Evolutionary conservation across 1,284 basidiomycete genomes (phyloP).

Genomic region (Waitea zeae): DNA sequence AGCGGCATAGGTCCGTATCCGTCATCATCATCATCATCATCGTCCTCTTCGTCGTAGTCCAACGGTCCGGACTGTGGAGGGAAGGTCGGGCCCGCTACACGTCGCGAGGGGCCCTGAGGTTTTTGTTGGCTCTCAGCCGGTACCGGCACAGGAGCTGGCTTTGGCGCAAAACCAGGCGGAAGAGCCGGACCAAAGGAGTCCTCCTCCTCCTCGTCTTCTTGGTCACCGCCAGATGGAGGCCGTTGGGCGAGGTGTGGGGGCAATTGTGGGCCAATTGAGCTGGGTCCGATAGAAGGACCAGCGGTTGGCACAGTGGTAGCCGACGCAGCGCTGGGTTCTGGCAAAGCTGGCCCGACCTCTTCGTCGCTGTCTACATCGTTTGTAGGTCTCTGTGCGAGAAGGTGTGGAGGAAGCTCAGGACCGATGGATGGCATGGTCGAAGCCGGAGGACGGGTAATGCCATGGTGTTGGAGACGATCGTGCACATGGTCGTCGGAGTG

Average conservation of each 20-base stretch:
- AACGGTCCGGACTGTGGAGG: slow-evolving; percentile 14
- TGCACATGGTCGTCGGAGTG: too few species aligned
- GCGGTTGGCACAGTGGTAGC: slow-evolving; percentile 7
- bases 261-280: slow-evolving; percentile 6
- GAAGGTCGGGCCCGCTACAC: slow-evolving; percentile 20
- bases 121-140: slow-evolving; percentile 2
- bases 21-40: slow-evolving; percentile 47
- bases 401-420: slow-evolving; percentile 28
- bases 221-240: slow-evolving; percentile 7
- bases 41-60: slow-evolving; percentile 10
- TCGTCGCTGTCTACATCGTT: slow-evolving; percentile 11
- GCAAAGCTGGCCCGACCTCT: too few species aligned
- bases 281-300: slow-evolving; percentile 11
- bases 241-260: slow-evolving; percentile 1
- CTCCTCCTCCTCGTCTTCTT: slow-evolving; percentile 32
- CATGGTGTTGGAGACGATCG: too few species aligned
- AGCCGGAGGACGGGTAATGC: too few species aligned
- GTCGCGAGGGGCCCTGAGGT: slow-evolving; percentile 11
- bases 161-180: slow-evolving; percentile 36
- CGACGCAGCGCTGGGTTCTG: too few species aligned
- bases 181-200: slow-evolving; percentile 45
- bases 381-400: slow-evolving; percentile 11
- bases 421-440: slow-evolving; percentile 30
- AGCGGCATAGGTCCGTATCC: slow-evolving; percentile 65
- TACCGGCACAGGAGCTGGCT: not conserved